A percentile compares a stretch with the other conserved stretches of the same genome.
Conservation (phyloP, 106 monocot genomes). For the Iris macrosiphon region DNA sequence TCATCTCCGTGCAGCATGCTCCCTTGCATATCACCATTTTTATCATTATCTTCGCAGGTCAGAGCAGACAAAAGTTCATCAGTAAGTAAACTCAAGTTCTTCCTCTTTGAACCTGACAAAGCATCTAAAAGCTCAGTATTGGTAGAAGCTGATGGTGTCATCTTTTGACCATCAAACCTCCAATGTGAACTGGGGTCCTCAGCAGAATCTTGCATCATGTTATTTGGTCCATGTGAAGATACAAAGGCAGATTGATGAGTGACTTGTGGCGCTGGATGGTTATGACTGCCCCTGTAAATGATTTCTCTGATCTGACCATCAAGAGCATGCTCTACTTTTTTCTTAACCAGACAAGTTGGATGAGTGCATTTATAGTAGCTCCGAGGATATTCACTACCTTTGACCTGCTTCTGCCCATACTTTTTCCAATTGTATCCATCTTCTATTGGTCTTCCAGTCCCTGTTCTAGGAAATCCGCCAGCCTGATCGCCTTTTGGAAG, state of each 20-base stretch:
- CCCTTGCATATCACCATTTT: slow-evolving; percentile 2
- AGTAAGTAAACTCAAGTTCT: background rate
- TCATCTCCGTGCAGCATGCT: background rate
- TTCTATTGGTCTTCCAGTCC: slow-evolving; percentile 9
- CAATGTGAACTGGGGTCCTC: background rate
- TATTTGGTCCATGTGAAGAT: slow-evolving; percentile 3
- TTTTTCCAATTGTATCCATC: slow-evolving; percentile 47
- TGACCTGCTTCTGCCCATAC: slow-evolving; percentile 42
- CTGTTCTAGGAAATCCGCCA: background rate
- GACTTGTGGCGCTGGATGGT: slow-evolving; percentile 23
- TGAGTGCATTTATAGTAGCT: slow-evolving; percentile 44
- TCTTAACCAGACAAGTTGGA: slow-evolving; percentile 31
- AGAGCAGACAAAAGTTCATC: background rate
- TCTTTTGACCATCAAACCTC: background rate
- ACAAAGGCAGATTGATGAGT: slow-evolving; percentile 4
- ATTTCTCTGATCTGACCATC: slow-evolving; percentile 28
- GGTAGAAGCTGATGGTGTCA: background rate
- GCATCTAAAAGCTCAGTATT: slow-evolving; percentile 2
- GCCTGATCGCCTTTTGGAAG: background rate
- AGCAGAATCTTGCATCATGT: slow-evolving; percentile 1
- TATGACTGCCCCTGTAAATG: slow-evolving; percentile 28
- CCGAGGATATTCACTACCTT: slow-evolving; percentile 35
- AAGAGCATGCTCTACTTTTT: slow-evolving; percentile 24
- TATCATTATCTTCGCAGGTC: slow-evolving; percentile 2
- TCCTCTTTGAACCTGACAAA: background rate